Evolutionary conservation across 345 rosid genomes (phyloP).

Genomic region (Firmiana major): DNA sequence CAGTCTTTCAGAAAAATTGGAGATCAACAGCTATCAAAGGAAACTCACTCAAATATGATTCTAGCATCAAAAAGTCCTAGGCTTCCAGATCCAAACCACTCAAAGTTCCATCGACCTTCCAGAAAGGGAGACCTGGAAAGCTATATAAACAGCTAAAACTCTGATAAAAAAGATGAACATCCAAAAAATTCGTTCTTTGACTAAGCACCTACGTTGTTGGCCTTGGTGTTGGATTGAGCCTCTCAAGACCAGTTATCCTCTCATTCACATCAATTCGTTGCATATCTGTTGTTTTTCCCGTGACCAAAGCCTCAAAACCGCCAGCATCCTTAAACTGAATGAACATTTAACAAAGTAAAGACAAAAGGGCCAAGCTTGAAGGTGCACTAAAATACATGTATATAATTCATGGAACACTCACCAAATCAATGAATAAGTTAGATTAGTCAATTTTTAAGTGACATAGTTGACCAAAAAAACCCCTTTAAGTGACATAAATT

Average conservation of each 20-base stretch:
- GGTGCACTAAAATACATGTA: slow-evolving; percentile 1
- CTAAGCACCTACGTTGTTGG: slow-evolving; percentile 80
- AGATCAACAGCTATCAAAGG: slow-evolving; percentile 6
- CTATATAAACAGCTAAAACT: slow-evolving; percentile 47
- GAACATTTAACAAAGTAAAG: not conserved
- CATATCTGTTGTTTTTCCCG: slow-evolving; percentile 62
- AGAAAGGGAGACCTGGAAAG: slow-evolving; percentile 88
- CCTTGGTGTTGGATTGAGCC: slow-evolving; percentile 85
- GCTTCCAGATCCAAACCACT: slow-evolving; percentile 88
- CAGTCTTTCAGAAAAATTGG: not conserved
- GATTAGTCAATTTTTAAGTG: not conserved
- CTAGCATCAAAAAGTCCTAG: slow-evolving; percentile 70
- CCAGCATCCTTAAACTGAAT: slow-evolving; percentile 89
- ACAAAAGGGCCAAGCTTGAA: slow-evolving; percentile 4
- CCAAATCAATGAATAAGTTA: not conserved
- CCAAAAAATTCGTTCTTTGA: not conserved
- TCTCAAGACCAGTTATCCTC: slow-evolving; percentile 77
- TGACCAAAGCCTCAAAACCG: slow-evolving; percentile 75
- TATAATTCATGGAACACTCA: not conserved
- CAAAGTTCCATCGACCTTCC: slow-evolving; percentile 89
- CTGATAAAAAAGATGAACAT: slow-evolving; percentile 10
- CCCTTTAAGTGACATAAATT: not conserved
- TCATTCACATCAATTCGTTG: slow-evolving; percentile 91
- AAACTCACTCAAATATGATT: slow-evolving; percentile 62
- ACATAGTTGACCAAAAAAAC: not conserved